Evolutionary conservation across 352 stramenopile species (phyloP).

Genomic region (Sclerospora graminicola): DNA sequence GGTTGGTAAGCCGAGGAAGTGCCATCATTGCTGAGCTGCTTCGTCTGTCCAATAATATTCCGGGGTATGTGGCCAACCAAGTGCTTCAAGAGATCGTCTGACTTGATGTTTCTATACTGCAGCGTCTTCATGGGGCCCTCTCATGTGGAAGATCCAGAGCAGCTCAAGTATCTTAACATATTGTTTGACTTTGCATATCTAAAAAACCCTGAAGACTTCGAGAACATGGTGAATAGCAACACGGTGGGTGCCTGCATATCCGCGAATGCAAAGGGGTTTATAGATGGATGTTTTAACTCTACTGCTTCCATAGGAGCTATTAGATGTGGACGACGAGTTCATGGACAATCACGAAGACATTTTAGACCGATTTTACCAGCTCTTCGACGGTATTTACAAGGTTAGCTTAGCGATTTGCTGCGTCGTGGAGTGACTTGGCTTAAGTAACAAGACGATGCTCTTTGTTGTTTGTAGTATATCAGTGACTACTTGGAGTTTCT

Average conservation of each 20-base stretch:
- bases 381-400: constrained; percentile 87
- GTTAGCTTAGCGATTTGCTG: constrained; percentile 10
- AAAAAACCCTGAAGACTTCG: constrained; percentile 91
- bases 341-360: constrained; percentile 84
- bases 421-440: background rate
- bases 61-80: constrained; percentile 30
- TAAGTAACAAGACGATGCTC: background rate
- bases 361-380: constrained; percentile 81
- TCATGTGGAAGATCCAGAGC: constrained; percentile 81
- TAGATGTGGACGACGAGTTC: constrained; percentile 88
- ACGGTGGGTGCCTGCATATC: constrained; percentile 42
- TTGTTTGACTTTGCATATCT: constrained; percentile 94
- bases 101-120: constrained; percentile 7
- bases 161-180: constrained; percentile 88
- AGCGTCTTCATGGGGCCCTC: constrained; percentile 82
- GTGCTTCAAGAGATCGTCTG: background rate
- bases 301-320: constrained; percentile 39
- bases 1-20: constrained; percentile 84
- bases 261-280: background rate
- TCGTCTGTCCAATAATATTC: constrained; percentile 87
- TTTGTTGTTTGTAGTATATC: constrained; percentile 61
- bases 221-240: constrained; percentile 89
- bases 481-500: constrained; percentile 89
- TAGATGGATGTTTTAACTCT: background rate
- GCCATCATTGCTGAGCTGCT: constrained; percentile 90